These are phyloP conservation scores for Fomitopsis schrenkii DNA, from an alignment of 1,284 basidiomycete genomes.

Conservation along the genomic window DNA sequence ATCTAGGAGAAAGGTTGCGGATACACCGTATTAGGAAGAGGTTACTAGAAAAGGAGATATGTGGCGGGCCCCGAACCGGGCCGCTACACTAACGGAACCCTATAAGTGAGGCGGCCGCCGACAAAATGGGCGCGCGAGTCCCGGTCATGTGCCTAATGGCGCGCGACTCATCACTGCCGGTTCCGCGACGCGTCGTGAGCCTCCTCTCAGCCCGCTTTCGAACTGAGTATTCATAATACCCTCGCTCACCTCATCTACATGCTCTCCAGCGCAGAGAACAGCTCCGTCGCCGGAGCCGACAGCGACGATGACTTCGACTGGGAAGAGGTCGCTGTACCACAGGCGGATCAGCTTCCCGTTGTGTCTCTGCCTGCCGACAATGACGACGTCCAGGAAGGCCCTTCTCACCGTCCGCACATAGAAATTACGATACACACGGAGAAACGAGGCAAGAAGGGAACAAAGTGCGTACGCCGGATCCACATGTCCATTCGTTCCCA, in stretches of 20 bases:
- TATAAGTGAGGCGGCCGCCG: no score
- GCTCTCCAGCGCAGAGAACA: slow-evolving; percentile 1
- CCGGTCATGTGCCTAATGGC: neutral
- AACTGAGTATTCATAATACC: neutral
- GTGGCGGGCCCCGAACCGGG: no score
- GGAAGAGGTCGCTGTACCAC: slow-evolving; percentile 37
- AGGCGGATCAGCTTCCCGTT: slow-evolving; percentile 8
- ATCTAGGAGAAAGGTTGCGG: no score
- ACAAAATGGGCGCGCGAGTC: neutral
- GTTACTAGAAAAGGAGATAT: no score
- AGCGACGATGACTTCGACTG: slow-evolving; percentile 42
- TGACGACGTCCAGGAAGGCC: slow-evolving; percentile 16
- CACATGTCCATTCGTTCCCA: neutral
- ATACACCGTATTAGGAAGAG: no score
- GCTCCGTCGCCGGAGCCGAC: slow-evolving; percentile 16
- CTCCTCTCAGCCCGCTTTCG: neutral
- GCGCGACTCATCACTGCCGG: neutral
- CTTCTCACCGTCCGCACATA: slow-evolving; percentile 30
- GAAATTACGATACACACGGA: slow-evolving; percentile 57
- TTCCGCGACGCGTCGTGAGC: neutral
- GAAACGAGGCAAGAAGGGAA: slow-evolving; percentile 31
- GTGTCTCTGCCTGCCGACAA: neutral
- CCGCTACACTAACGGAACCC: no score
- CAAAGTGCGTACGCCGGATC: slow-evolving; percentile 22
- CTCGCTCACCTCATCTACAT: neutral